Evolutionary conservation across 768 basidiomycete species (phyloP).

Genomic region (Austroboletus eburneus): DNA sequence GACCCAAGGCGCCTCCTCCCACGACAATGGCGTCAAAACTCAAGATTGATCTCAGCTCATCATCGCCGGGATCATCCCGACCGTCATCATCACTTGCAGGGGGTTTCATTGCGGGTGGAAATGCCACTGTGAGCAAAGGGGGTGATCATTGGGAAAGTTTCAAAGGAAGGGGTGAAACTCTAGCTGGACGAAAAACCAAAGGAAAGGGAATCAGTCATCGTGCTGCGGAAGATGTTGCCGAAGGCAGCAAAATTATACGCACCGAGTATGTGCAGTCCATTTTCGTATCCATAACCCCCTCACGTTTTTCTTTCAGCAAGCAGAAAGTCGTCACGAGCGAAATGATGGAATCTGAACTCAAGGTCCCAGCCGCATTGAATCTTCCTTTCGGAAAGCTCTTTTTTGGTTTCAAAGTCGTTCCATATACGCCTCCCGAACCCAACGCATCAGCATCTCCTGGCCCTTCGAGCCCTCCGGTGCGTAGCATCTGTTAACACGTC

Average conservation of each 20-base stretch:
- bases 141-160: conserved; percentile 93
- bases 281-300: conserved; percentile 3
- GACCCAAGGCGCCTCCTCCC: conserved; percentile 74
- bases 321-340: conserved; percentile 81
- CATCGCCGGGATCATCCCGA: conserved; percentile 81
- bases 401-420: conserved; percentile 85
- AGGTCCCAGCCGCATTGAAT: conserved; percentile 86
- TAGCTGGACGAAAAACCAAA: conserved; percentile 89
- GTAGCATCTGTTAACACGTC: conserved; percentile 9
- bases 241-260: conserved; percentile 82
- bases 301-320: conserved; percentile 47
- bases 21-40: conserved; percentile 96
- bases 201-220: conserved; percentile 89
- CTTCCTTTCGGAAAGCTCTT: conserved; percentile 93
- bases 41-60: conserved; percentile 86
- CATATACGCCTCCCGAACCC: conserved; percentile 54
- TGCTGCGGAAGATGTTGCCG: conserved; percentile 72
- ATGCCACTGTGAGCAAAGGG: conserved; percentile 60
- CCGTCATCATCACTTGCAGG: conserved; percentile 73
- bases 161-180: conserved; percentile 90
- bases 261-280: conserved; percentile 65
- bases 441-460: conserved; percentile 25
- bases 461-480: conserved; percentile 28
- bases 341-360: conserved; percentile 64
- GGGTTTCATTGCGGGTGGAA: conserved; percentile 52